Percentiles rank a stretch among this genome's conserved stretches.
phyloP scores from a whole-genome alignment of 495 filamentous ascomycete species.

The Penicillium coffeae region DNA sequence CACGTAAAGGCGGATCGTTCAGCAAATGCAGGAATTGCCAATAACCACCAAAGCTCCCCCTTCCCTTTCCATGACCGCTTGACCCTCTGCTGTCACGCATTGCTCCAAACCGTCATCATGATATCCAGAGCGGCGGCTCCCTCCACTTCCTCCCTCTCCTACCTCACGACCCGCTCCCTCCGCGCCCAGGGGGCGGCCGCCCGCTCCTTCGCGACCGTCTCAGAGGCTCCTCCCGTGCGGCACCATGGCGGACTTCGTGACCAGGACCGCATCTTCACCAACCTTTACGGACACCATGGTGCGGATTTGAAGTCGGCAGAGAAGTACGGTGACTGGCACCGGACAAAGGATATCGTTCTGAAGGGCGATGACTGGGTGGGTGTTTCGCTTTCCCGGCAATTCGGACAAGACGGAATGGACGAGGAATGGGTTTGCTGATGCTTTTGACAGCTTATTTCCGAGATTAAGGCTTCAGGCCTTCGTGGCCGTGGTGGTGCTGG shows the following conservation, averaged over 20 bases:
- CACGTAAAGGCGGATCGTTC: conserved; percentile 45
- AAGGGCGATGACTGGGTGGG: conserved; percentile 96
- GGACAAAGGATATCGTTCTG: conserved; percentile 94
- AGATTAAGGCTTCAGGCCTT: conserved; percentile 93
- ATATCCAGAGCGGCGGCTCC: conserved; percentile 51
- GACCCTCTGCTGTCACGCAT: conserved; percentile 21
- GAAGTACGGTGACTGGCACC: conserved; percentile 99
- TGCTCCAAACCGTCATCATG: conserved; percentile 41
- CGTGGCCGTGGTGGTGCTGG: conserved; percentile 95
- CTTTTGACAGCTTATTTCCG: conserved; percentile 71
- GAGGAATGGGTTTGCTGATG: conserved; percentile 21
- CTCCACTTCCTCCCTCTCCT: conserved; percentile 46
- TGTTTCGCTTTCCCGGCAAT: conserved; percentile 6
- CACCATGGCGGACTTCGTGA: conserved; percentile 83
- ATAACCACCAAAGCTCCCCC: conserved; percentile 36
- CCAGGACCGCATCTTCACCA: conserved; percentile 98
- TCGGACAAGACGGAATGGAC: conserved; percentile 6
- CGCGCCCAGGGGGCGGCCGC: conserved; percentile 50
- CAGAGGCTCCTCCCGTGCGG: conserved; percentile 72
- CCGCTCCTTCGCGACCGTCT: conserved; percentile 80
- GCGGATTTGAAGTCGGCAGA: conserved; percentile 87
- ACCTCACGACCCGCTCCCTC: conserved; percentile 54
- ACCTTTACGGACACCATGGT: conserved; percentile 90
- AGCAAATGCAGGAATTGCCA: conserved; percentile 46
- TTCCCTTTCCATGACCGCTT: conserved; percentile 26